These are phyloP conservation scores for Pholiota microspora DNA, from an alignment of 768 basidiomycete species.

Conservation along the genomic window DNA sequence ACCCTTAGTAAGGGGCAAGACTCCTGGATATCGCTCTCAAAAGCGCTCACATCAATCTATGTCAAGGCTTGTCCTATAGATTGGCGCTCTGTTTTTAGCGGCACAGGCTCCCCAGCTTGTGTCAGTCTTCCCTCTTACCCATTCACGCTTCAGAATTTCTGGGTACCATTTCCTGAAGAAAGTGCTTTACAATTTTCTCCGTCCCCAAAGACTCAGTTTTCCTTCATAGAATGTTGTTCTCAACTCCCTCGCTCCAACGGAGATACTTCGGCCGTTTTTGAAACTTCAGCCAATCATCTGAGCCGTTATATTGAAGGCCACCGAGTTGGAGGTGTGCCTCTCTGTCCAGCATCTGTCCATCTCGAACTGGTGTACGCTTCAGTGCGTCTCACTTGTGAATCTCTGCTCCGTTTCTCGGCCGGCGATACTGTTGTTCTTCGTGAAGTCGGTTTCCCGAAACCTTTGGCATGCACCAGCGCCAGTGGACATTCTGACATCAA, in stretches of 20 bases:
- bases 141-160: constrained; percentile 53
- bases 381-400: constrained; percentile 32
- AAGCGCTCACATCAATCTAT: constrained; percentile 50
- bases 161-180: constrained; percentile 46
- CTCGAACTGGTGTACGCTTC: constrained; percentile 53
- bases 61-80: constrained; percentile 34
- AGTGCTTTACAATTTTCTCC: not conserved
- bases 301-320: constrained; percentile 52
- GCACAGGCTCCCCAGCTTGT: constrained; percentile 38
- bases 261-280: constrained; percentile 42
- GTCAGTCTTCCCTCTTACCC: constrained; percentile 65
- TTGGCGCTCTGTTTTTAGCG: constrained; percentile 56
- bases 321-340: constrained; percentile 48
- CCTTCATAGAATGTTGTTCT: constrained; percentile 27
- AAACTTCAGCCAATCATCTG: constrained; percentile 47
- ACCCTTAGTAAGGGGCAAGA: constrained; percentile 48
- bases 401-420: constrained; percentile 8
- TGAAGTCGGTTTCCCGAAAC: constrained; percentile 46
- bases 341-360: constrained; percentile 70
- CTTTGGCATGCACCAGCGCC: constrained; percentile 43
- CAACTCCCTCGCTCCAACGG: constrained; percentile 40
- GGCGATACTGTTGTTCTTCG: constrained; percentile 40
- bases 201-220: constrained; percentile 3
- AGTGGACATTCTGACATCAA: constrained; percentile 26
- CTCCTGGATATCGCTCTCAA: constrained; percentile 43